phyloP scores from a whole-genome alignment of 352 stramenopile species.

The Phytophthora melonis region DNA sequence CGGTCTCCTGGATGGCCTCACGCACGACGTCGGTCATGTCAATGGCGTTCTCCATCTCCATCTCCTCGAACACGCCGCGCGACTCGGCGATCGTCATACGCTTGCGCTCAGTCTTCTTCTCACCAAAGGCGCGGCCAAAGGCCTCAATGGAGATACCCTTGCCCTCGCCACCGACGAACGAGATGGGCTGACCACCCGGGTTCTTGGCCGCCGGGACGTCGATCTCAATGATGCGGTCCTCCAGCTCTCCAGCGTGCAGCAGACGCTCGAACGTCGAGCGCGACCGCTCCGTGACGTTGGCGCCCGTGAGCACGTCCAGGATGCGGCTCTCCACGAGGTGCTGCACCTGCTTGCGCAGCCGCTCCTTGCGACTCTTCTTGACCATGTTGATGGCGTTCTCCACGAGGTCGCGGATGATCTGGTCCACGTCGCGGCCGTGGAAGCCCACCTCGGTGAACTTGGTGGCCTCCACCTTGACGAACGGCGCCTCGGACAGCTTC shows the following conservation, averaged over 20 bases:
- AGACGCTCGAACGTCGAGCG: constrained; percentile 94
- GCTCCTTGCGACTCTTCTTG: constrained; percentile 95
- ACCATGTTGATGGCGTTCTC: constrained; percentile 97
- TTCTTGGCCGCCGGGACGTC: constrained; percentile 76
- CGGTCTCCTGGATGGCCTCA: constrained; percentile 91
- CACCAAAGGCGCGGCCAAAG: constrained; percentile 75
- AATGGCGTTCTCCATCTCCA: constrained; percentile 96
- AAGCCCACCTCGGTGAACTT: constrained; percentile 99
- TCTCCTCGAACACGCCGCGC: constrained; percentile 94
- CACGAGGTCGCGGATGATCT: constrained; percentile 99
- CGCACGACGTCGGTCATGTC: constrained; percentile 91
- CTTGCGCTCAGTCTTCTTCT: constrained; percentile 93
- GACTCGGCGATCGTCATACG: constrained; percentile 95
- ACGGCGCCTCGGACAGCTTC: constrained; percentile 97
- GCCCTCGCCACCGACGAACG: constrained; percentile 69
- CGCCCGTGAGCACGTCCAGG: constrained; percentile 94
- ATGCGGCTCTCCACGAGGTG: constrained; percentile 96
- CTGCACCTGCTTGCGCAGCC: constrained; percentile 93
- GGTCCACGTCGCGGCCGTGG: constrained; percentile 98
- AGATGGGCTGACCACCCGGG: constrained; percentile 60
- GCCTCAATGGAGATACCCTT: constrained; percentile 83
- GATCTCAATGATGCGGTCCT: constrained; percentile 83
- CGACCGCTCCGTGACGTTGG: constrained; percentile 82
- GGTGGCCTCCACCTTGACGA: constrained; percentile 98
- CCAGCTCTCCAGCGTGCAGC: constrained; percentile 84